phyloP scores from a whole-genome alignment of 176 grass and related monocot genomes.

The Pontederia paniculata region DNA sequence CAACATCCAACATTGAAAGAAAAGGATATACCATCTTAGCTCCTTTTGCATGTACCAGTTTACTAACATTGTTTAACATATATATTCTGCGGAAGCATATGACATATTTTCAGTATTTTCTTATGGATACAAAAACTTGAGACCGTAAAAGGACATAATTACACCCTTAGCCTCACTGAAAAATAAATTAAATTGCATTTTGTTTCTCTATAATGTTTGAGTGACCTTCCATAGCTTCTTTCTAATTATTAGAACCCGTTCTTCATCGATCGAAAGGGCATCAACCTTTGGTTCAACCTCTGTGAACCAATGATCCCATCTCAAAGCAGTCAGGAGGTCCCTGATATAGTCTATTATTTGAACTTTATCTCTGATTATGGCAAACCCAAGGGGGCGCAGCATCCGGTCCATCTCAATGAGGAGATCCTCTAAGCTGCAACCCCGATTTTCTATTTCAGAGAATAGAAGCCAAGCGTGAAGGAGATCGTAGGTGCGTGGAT shows the following conservation, averaged over 20 bases:
- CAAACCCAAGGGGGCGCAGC: conserved; percentile 45
- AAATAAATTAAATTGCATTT: too few relatives aligned
- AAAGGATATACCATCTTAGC: too few relatives aligned
- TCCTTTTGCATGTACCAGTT: too few relatives aligned
- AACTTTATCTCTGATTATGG: conserved; percentile 52
- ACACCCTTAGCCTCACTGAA: too few relatives aligned
- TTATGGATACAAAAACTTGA: too few relatives aligned
- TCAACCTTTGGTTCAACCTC: conserved; percentile 49
- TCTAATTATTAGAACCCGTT: conserved; percentile 54
- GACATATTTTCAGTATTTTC: too few relatives aligned
- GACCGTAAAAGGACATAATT: too few relatives aligned
- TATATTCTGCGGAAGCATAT: too few relatives aligned
- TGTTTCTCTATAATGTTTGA: too few relatives aligned
- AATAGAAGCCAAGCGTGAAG: conserved; percentile 53
- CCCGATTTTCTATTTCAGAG: conserved; percentile 46
- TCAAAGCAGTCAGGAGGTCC: conserved; percentile 36
- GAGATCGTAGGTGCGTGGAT: conserved; percentile 63
- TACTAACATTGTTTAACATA: too few relatives aligned
- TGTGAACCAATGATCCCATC: conserved; percentile 60
- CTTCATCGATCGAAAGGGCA: conserved; percentile 28
- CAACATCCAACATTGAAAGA: too few relatives aligned
- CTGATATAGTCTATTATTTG: conserved; percentile 39
- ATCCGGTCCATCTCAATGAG: conserved; percentile 77
- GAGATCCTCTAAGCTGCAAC: conserved; percentile 62
- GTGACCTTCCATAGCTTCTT: conserved; percentile 41